These are phyloP conservation scores for Paraphaeosphaeria minitans DNA, from an alignment of 2,329 filamentous ascomycete species.

Conservation along the genomic window DNA sequence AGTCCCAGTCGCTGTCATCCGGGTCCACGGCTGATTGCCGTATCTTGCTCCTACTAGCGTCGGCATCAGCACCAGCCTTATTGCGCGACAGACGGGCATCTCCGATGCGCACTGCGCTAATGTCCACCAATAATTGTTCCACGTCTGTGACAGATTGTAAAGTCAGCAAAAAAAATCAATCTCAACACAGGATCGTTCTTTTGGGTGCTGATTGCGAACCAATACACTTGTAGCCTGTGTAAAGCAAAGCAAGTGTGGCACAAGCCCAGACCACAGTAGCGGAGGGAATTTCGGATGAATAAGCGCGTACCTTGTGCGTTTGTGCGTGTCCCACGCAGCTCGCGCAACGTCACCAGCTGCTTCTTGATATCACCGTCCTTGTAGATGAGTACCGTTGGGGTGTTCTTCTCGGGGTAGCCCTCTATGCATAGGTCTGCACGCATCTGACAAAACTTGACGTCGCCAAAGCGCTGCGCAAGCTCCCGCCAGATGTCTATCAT, in stretches of 20 bases:
- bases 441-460: slow-evolving; percentile 98
- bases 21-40: slow-evolving; percentile 49
- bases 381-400: slow-evolving; percentile 91
- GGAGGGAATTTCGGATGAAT: slow-evolving; percentile 4
- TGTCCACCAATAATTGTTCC: slow-evolving; percentile 78
- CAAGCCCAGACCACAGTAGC: neutral
- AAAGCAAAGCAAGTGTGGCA: neutral
- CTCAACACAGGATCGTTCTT: neutral
- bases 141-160: slow-evolving; percentile 58
- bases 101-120: slow-evolving; percentile 77
- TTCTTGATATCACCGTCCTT: slow-evolving; percentile 89
- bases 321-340: slow-evolving; percentile 66
- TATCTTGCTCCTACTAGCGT: slow-evolving; percentile 60
- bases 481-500: slow-evolving; percentile 85
- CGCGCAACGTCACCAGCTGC: slow-evolving; percentile 87
- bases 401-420: slow-evolving; percentile 93
- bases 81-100: slow-evolving; percentile 76
- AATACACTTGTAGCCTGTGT: neutral
- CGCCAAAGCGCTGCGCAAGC: slow-evolving; percentile 82
- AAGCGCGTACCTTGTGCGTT: slow-evolving; percentile 27
- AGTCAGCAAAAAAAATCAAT: slow-evolving; percentile 13
- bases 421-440: slow-evolving; percentile 91
- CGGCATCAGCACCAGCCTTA: slow-evolving; percentile 56
- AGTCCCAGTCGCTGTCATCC: slow-evolving; percentile 68
- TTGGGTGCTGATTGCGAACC: neutral